Base-by-base conservation (phyloP, 805 yeast genomes). In the Metschnikowia cerradonensis region DNA sequence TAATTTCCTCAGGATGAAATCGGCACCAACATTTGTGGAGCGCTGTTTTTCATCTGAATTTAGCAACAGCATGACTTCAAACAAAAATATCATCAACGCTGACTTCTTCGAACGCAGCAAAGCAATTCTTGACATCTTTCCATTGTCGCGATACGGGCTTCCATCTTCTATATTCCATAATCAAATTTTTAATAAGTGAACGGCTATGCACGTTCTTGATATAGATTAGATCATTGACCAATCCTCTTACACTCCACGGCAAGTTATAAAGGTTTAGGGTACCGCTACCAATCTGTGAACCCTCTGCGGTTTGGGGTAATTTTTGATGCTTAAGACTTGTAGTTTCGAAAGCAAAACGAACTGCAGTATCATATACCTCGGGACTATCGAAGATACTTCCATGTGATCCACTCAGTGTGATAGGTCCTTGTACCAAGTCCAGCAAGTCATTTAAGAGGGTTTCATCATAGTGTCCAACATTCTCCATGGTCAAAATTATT, bases 201-300 rank as follows among this genome's bases (percentile, higher is more conserved):
- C 54, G 40, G 50, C 61, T 64, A 6, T 57, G 55, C 11, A 73
- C 63, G 53, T 73, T 68, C 47, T 67, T 66, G 17, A 70, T 58
- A 31, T 58, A 54, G 17, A 66, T 50, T 37, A 73, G 58, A 45
- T 72, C 75, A 36, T 73, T 64, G 11, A 73, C 41, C 36, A 72
- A 53, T n/a, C 70, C 70, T 23, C 77, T 63, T 6, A 70, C 53
- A 44, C 64, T 64, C 77, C 77, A 73, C 3, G 78, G 76, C 20
- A 73, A 43, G 37, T 62, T 60, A 51, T 60, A 68, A 49, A 64
- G 50, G 42, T 60, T 63, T 8, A 32, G 37, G 31, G 40, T 13
- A 6, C 26, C 22, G 36, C 15, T 8, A 5, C 35, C 39, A 22
- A 26, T 13, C n/a, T 19, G 41, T 19, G 14, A 26, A 13, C 7